phyloP scores from a whole-genome alignment of 2,329 filamentous ascomycete species.

The Pseudopyricularia cyperi region DNA sequence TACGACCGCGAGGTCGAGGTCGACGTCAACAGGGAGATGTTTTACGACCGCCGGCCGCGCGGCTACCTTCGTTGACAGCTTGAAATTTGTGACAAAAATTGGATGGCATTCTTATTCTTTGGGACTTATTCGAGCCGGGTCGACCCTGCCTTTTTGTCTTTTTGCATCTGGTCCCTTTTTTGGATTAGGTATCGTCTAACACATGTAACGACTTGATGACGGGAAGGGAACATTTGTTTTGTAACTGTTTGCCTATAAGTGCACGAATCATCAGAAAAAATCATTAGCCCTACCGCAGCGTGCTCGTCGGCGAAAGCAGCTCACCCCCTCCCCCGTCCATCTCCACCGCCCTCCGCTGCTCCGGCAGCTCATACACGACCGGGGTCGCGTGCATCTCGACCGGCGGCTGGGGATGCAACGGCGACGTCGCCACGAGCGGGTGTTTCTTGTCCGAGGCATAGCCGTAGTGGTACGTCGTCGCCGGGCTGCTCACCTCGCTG shows the following conservation, averaged over 20 bases:
- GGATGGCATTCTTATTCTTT: neutral
- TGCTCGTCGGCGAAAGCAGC: neutral
- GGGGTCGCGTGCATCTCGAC: neutral
- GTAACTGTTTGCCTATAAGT: neutral
- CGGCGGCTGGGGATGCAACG: neutral
- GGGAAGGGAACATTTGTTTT: neutral
- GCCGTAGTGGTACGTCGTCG: neutral
- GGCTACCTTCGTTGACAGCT: constrained; percentile 13
- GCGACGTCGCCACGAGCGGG: constrained; percentile 1
- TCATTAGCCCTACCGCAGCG: neutral
- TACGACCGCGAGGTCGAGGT: constrained; percentile 43
- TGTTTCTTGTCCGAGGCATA: constrained; percentile 3
- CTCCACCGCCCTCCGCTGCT: neutral
- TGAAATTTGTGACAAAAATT: neutral
- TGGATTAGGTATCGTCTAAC: neutral
- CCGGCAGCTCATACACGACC: neutral
- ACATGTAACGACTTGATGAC: neutral
- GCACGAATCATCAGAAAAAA: neutral
- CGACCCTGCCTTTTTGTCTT: neutral
- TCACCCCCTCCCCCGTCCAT: neutral
- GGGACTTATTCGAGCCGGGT: neutral
- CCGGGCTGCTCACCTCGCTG: neutral
- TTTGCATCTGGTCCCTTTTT: neutral
- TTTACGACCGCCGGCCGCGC: constrained; percentile 38
- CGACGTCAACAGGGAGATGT: constrained; percentile 54